A percentile compares a stretch with the other conserved stretches of the same genome.
Conservation (phyloP, 495 filamentous ascomycete species). For the Neurospora tetrasperma region DNA sequence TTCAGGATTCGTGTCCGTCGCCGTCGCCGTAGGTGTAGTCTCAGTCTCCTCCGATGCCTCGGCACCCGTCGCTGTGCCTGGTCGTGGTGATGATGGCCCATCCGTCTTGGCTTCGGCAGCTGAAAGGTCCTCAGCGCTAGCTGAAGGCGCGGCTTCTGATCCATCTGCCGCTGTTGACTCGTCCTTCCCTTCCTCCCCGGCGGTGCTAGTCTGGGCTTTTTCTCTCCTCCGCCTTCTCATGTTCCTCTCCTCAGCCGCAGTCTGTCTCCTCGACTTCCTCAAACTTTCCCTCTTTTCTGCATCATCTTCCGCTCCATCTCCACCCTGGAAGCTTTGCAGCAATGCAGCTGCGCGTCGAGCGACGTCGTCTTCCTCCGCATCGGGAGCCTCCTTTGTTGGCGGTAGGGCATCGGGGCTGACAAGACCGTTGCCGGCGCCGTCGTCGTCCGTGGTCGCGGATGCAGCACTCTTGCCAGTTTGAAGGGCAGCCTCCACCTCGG, state of each 20-base stretch:
- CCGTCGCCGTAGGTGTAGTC: conserved; percentile 9
- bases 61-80: not conserved
- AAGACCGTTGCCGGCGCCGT: conserved; percentile 19
- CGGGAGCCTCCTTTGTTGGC: conserved; percentile 26
- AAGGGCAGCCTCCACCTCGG: conserved; percentile 33
- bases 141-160: not conserved
- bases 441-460: conserved; percentile 21
- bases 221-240: conserved; percentile 43
- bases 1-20: not conserved
- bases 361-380: conserved; percentile 58
- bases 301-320: conserved; percentile 47
- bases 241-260: conserved; percentile 58
- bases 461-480: conserved; percentile 10
- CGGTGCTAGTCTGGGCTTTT: conserved; percentile 35
- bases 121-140: conserved; percentile 5
- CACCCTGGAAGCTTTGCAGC: conserved; percentile 64
- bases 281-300: conserved; percentile 46
- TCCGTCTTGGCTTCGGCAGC: conserved; percentile 2
- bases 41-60: not conserved
- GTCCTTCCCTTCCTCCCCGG: conserved; percentile 12
- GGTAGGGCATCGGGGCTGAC: conserved; percentile 27
- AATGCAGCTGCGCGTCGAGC: conserved; percentile 75
- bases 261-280: conserved; percentile 52
- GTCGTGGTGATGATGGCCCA: not conserved
- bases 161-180: not conserved